Evolutionary conservation across 2,329 filamentous ascomycete genomes (phyloP).

Genomic region (Neopestalotiopsis rosae): DNA sequence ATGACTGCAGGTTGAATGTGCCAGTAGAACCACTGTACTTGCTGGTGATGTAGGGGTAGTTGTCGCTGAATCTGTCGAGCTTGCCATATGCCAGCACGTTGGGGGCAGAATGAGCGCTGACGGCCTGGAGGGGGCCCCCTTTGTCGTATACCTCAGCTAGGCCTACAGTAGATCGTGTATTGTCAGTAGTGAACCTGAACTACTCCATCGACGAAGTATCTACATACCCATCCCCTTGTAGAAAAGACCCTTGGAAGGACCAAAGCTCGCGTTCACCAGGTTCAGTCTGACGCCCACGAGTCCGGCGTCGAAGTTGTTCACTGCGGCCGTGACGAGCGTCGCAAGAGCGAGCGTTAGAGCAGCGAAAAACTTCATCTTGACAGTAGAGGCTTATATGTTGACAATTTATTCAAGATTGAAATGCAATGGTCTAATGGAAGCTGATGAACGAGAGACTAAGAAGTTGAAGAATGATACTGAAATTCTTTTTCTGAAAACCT

Average conservation of each 20-base stretch:
- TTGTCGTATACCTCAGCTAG: background rate
- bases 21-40: background rate
- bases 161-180: background rate
- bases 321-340: background rate
- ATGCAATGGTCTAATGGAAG: background rate
- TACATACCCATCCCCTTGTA: constrained; percentile 9
- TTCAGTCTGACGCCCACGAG: background rate
- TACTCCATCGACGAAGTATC: too few relatives aligned
- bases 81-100: constrained; percentile 6
- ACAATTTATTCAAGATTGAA: too few relatives aligned
- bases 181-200: background rate
- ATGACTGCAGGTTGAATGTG: constrained; percentile 3
- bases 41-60: constrained; percentile 5
- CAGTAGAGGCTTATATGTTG: too few relatives aligned
- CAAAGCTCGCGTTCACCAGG: constrained; percentile 3
- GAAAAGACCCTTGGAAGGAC: background rate
- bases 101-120: background rate
- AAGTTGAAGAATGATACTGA: background rate
- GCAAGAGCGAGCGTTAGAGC: background rate
- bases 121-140: background rate
- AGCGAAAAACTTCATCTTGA: background rate
- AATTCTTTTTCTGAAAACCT: background rate
- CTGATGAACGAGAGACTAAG: background rate
- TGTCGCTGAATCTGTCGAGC: background rate
- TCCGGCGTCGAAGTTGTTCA: background rate